phyloP scores from a whole-genome alignment of 495 filamentous ascomycete genomes.

The Talaromyces adpressus region DNA sequence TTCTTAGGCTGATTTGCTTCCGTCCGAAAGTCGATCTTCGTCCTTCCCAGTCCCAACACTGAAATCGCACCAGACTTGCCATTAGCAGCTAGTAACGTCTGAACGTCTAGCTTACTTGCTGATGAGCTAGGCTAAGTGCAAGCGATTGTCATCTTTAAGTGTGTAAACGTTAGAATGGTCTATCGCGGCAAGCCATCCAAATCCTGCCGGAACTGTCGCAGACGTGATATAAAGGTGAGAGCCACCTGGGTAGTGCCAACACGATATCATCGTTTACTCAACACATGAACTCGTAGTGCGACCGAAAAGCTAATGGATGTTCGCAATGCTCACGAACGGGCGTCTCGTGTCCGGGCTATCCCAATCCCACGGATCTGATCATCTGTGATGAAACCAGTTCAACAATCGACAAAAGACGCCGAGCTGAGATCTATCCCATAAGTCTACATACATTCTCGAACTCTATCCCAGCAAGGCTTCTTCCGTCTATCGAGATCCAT shows the following conservation, averaged over 20 bases:
- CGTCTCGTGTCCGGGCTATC: neutral
- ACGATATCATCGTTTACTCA: neutral
- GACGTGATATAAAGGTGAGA: constrained; percentile 5
- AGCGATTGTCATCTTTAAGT: neutral
- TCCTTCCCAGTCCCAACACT: neutral
- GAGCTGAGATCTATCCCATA: neutral
- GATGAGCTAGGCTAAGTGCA: neutral
- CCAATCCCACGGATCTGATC: neutral
- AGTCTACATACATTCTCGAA: neutral
- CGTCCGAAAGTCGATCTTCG: neutral
- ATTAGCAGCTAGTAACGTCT: neutral
- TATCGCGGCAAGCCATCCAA: constrained; percentile 5
- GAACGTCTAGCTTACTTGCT: neutral
- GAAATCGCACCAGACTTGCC: neutral
- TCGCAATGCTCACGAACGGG: constrained; percentile 1
- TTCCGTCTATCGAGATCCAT: neutral
- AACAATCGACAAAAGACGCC: neutral
- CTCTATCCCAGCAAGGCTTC: neutral
- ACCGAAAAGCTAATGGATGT: neutral
- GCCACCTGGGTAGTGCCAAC: neutral
- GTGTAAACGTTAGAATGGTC: neutral
- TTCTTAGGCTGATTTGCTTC: neutral
- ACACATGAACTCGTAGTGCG: neutral
- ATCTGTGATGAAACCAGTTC: constrained; percentile 1
- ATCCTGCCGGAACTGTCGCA: constrained; percentile 4